Percentiles rank a stretch among this genome's conserved stretches.
These are phyloP conservation scores for Cryptosporidium xiaoi DNA, from an alignment of 169 alveolate genomes.

Conservation along the genomic window DNA sequence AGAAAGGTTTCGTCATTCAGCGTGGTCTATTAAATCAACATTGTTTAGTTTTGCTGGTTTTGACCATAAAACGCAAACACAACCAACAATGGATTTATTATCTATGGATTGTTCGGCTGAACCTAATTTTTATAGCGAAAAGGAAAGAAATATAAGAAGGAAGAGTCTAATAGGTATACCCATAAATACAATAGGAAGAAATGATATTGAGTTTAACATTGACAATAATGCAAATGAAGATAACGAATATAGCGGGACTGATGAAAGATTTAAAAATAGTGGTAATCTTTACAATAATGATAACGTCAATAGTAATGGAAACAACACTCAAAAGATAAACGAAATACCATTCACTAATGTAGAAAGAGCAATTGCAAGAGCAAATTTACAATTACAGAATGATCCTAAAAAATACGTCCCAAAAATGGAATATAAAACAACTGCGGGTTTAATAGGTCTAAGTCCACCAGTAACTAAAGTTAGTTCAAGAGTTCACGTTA, in stretches of 20 bases:
- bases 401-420: conserved; percentile 53
- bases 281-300: background rate
- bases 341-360: conserved; percentile 56
- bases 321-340: background rate
- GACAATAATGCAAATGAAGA: conserved; percentile 6
- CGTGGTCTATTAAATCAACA: conserved; percentile 89
- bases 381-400: conserved; percentile 31
- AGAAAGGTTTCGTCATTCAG: conserved; percentile 92
- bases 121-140: conserved; percentile 76
- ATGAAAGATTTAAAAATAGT: background rate
- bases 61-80: conserved; percentile 92
- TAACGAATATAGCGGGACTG: background rate
- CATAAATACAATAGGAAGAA: conserved; percentile 31
- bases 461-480: conserved; percentile 64
- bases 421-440: conserved; percentile 58
- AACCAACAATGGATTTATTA: conserved; percentile 89
- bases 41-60: conserved; percentile 96
- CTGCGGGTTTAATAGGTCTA: conserved; percentile 67
- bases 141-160: conserved; percentile 76
- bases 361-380: conserved; percentile 70
- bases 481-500: conserved; percentile 55
- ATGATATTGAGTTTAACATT: background rate
- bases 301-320: background rate
- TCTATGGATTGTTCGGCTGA: conserved; percentile 82
- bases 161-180: conserved; percentile 60